phyloP scores from a whole-genome alignment of 2,329 filamentous ascomycete species.

The Nemania sp. region DNA sequence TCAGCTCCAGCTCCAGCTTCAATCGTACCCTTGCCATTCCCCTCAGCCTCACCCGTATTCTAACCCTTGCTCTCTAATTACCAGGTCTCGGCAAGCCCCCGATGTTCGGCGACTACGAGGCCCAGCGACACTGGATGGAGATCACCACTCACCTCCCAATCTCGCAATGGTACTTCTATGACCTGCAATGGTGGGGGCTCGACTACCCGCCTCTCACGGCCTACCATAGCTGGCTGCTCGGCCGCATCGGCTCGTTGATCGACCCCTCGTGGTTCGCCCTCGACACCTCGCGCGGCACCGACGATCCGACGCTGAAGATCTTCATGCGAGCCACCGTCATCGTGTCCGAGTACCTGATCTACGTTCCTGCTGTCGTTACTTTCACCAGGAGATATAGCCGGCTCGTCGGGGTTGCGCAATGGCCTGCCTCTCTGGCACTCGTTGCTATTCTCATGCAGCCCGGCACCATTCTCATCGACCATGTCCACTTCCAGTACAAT shows the following conservation, averaged over 20 bases:
- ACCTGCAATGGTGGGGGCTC: constrained; percentile 95
- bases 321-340: constrained; percentile 96
- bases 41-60: constrained; percentile 1
- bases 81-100: constrained; percentile 78
- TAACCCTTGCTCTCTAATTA: constrained; percentile 1
- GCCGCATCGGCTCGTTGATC: constrained; percentile 79
- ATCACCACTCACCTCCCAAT: constrained; percentile 85
- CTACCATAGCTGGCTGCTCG: constrained; percentile 96
- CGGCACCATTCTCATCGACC: constrained; percentile 86
- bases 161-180: constrained; percentile 97
- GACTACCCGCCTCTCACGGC: constrained; percentile 97
- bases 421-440: constrained; percentile 83
- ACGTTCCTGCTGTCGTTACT: constrained; percentile 81
- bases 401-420: constrained; percentile 74
- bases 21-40: neutral
- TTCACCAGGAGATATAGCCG: constrained; percentile 82
- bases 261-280: constrained; percentile 87
- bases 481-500: constrained; percentile 88
- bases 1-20: neutral
- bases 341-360: constrained; percentile 87
- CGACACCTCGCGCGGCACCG: constrained; percentile 76
- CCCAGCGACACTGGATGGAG: constrained; percentile 99
- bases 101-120: constrained; percentile 96
- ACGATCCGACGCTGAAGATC: constrained; percentile 80
- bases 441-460: constrained; percentile 93